A percentile compares a stretch with the other conserved stretches of the same genome.
Conservation (phyloP, 2,329 filamentous ascomycete species). For the Didymella glomerata region DNA sequence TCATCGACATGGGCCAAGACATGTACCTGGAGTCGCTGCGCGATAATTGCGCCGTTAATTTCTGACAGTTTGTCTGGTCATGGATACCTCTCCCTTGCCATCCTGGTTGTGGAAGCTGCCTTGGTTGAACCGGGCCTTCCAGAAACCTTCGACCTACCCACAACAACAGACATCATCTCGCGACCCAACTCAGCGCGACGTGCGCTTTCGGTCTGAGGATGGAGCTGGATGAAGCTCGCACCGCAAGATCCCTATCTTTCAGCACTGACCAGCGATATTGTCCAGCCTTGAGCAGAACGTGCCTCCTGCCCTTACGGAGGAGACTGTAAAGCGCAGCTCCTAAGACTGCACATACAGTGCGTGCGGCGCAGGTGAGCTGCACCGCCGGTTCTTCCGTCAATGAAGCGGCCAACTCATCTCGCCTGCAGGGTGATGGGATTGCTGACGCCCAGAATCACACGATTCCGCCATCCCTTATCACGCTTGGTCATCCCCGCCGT, state of each 20-base stretch:
- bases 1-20: conserved; percentile 10
- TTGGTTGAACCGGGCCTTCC: conserved; percentile 11
- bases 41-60: conserved; percentile 3
- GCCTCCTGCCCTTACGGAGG: neutral
- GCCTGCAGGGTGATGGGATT: conserved; percentile 27
- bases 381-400: conserved; percentile 12
- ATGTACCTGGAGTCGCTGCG: neutral
- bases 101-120: conserved; percentile 15
- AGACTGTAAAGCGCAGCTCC: neutral
- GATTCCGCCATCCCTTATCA: conserved; percentile 38
- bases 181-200: neutral
- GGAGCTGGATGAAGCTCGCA: neutral
- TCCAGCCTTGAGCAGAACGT: neutral
- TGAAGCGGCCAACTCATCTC: conserved; percentile 23
- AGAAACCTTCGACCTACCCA: neutral
- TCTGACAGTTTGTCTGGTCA: neutral
- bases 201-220: neutral
- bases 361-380: conserved; percentile 15
- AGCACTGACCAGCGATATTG: conserved; percentile 6
- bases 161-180: neutral
- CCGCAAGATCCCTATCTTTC: neutral
- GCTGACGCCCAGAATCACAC: conserved; percentile 40
- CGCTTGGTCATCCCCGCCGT: conserved; percentile 23
- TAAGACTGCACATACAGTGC: neutral
- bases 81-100: conserved; percentile 10